Evolutionary conservation across 2,329 filamentous ascomycete species (phyloP).

Genomic region (Talaromyces piceae): DNA sequence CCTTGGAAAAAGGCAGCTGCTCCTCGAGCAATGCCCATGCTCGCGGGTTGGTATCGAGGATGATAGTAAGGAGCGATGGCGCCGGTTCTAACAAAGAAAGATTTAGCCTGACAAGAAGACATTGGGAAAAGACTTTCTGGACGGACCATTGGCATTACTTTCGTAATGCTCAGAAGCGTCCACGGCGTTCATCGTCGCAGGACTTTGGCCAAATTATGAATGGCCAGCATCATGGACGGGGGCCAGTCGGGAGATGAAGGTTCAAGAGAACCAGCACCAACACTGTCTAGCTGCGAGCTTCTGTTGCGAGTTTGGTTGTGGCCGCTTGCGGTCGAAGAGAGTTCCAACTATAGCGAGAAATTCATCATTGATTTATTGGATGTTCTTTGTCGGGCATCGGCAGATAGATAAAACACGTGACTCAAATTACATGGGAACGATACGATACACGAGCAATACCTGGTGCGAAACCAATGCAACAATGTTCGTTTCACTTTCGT

Average conservation of each 20-base stretch:
- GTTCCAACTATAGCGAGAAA: no score
- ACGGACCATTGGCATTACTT: conserved; percentile 38
- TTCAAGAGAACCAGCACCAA: conserved; percentile 11
- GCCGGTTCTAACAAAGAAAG: conserved; percentile 41
- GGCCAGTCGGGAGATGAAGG: conserved; percentile 4
- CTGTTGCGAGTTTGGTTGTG: neutral
- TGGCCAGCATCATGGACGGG: conserved; percentile 11
- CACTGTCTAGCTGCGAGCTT: conserved; percentile 6
- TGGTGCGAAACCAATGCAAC: neutral
- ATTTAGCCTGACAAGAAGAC: neutral
- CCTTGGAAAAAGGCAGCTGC: conserved; percentile 71
- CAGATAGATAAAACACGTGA: neutral
- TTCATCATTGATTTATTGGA: no score
- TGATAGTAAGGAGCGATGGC: conserved; percentile 79
- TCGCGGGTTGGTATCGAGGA: conserved; percentile 93
- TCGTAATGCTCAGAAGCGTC: conserved; percentile 54
- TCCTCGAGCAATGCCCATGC: conserved; percentile 76
- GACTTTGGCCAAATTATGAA: conserved; percentile 1
- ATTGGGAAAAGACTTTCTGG: neutral
- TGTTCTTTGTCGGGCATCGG: no score
- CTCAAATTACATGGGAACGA: neutral
- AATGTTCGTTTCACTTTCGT: neutral
- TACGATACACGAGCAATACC: neutral
- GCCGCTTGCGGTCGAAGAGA: neutral
- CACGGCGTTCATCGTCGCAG: conserved; percentile 54